Evolutionary conservation across 352 stramenopile species (phyloP).

Genomic region (Phytophthora pseudosyringae): DNA sequence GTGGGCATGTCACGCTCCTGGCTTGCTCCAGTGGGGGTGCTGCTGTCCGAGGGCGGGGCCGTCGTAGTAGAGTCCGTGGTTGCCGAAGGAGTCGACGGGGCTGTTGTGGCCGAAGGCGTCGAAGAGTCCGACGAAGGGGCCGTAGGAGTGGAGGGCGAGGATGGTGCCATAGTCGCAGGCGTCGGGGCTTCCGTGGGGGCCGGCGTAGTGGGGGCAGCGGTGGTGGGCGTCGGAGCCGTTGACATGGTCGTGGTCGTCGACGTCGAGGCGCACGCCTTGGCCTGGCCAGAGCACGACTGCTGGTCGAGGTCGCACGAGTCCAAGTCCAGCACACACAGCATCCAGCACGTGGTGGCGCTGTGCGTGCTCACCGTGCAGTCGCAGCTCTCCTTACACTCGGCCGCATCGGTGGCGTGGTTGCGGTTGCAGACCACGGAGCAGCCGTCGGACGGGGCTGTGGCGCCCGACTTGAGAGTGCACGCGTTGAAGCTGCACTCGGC

Average conservation of each 20-base stretch:
- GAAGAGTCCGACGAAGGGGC: neutral
- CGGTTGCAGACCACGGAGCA: constrained; percentile 53
- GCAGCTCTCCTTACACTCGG: constrained; percentile 34
- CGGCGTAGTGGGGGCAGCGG: constrained; percentile 8
- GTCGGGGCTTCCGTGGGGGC: constrained; percentile 6
- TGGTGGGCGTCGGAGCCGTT: constrained; percentile 17
- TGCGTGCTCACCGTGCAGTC: constrained; percentile 32
- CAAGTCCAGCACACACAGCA: constrained; percentile 60
- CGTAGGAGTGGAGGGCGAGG: constrained; percentile 8
- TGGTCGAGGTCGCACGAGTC: constrained; percentile 32
- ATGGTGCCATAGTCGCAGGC: constrained; percentile 7
- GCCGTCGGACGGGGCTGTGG: constrained; percentile 28
- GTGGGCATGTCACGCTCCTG: constrained; percentile 15
- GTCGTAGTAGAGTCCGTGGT: constrained; percentile 1
- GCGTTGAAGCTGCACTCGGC: constrained; percentile 37
- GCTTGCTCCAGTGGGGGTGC: neutral
- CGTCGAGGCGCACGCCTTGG: constrained; percentile 37
- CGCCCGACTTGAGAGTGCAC: constrained; percentile 39
- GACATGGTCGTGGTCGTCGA: neutral
- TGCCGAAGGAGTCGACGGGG: constrained; percentile 13
- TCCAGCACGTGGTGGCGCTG: constrained; percentile 51
- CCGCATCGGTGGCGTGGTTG: constrained; percentile 32
- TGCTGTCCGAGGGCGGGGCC: constrained; percentile 7
- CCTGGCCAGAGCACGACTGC: constrained; percentile 52
- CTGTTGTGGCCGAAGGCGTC: constrained; percentile 13